Evolutionary conservation across 495 filamentous ascomycete species (phyloP), one percentile per base, ranked within the genome.

Genomic region (Xylaria bambusicola): DNA sequence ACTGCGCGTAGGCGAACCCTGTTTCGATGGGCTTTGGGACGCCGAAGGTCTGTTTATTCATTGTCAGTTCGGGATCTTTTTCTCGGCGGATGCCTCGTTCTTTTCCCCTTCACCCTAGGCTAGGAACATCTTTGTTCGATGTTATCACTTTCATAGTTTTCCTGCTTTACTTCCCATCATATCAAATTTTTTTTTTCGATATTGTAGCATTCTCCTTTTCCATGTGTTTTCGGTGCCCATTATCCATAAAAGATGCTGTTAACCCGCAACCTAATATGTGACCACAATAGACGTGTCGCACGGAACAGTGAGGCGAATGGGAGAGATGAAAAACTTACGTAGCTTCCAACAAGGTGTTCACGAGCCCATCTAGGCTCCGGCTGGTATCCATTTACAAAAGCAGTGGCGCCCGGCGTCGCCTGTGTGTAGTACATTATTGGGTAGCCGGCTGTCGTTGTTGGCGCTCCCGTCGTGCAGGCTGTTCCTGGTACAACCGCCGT

Each of bases 1-100:
- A 83, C 68, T 96, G 89, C 7, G 87, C 88, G 57, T 84, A 81
- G 64, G 95, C 91, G 58, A 97, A 77, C 2, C 84, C 82, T 61
- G 65, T 60, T 35, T 63, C 67, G 36, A 66, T 47, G 12, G 67
- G 67, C 1, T 7, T 0, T 0, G 67, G 65, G 4, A 62, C 67
- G 24, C 67, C 67, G 46, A 70, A 70, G 38, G 67, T 65, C 67
- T 65, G 42, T 54, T 33, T 15, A n/a, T 0, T 0, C 13, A 17
- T 31, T 38, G 26, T 54, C 23, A 54, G 52, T 21, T 20, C 10
- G 5, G 1, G 0, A 0, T 31, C 2, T 38, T 51, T 15, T 36
- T 27, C 48, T 26, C n/a, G n/a, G 18, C 3, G n/a, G 5, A n/a
- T 51, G 26, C 12, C 9, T 26, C 18, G 20, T 3, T 18, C 31